Evolutionary conservation across 179 eudicot genomes (phyloP).

Genomic region (Monotropa hypopitys): DNA sequence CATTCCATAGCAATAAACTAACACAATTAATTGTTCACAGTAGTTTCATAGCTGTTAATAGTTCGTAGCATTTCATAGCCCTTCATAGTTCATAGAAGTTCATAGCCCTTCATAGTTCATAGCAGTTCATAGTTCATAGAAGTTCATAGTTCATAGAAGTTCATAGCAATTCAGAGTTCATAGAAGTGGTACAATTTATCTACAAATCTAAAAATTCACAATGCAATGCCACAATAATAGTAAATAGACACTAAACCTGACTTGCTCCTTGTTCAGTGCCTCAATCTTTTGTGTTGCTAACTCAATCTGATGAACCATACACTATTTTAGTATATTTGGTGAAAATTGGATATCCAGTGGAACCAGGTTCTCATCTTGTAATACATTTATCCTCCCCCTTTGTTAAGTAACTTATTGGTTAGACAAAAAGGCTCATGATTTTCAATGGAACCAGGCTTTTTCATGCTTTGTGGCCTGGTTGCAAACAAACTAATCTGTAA

Average conservation of each 20-base stretch:
- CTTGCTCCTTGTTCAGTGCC: slow-evolving; percentile 65
- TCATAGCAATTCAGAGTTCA: no score
- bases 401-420: neutral
- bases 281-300: slow-evolving; percentile 41
- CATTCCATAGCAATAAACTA: no score
- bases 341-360: neutral
- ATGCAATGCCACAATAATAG: no score
- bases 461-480: neutral
- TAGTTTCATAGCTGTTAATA: no score
- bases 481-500: neutral
- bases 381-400: neutral
- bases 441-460: neutral
- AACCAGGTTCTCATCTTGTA: neutral
- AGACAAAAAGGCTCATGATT: neutral
- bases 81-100: no score
- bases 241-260: slow-evolving; percentile 57
- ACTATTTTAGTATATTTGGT: neutral
- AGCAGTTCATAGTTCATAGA: no score
- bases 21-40: no score
- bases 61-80: no score
- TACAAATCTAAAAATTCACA: no score
- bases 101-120: no score
- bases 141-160: no score
- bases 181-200: no score
- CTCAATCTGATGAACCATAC: slow-evolving; percentile 34